These are phyloP conservation scores for Citrullus colocynthis DNA, from an alignment of 306 rosid genomes.

Conservation along the genomic window DNA sequence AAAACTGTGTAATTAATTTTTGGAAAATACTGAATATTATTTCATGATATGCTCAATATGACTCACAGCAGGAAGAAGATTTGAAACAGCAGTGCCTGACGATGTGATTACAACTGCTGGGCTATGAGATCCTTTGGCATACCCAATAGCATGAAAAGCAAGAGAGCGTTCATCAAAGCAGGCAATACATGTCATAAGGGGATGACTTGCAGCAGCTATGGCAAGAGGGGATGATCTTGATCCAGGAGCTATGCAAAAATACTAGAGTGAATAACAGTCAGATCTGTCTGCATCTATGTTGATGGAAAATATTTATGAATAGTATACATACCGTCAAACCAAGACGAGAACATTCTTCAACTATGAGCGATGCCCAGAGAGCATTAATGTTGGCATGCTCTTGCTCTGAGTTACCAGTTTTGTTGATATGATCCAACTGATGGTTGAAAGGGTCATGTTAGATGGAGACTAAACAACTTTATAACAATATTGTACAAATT, in stretches of 20 bases:
- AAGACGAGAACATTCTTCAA: slow-evolving; percentile 93
- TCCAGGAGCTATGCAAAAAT: slow-evolving; percentile 96
- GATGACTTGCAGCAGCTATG: slow-evolving; percentile 87
- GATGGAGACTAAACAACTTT: background rate
- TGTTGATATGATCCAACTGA: slow-evolving; percentile 55
- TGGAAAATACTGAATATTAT: background rate
- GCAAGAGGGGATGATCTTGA: slow-evolving; percentile 98
- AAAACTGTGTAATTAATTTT: background rate
- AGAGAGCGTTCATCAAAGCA: slow-evolving; percentile 95
- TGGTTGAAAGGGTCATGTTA: slow-evolving; percentile 28
- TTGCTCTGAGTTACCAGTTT: slow-evolving; percentile 25
- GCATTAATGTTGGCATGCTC: slow-evolving; percentile 68
- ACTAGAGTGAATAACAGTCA: slow-evolving; percentile 51
- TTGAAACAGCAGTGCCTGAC: slow-evolving; percentile 97
- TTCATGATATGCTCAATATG: background rate
- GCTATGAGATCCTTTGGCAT: slow-evolving; percentile 76
- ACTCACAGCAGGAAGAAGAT: slow-evolving; percentile 97
- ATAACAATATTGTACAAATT: background rate
- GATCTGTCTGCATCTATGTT: slow-evolving; percentile 13
- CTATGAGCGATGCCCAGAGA: slow-evolving; percentile 83
- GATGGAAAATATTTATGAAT: slow-evolving; percentile 6
- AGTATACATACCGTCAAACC: slow-evolving; percentile 73
- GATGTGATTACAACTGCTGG: slow-evolving; percentile 92
- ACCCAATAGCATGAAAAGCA: slow-evolving; percentile 95
- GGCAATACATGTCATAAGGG: slow-evolving; percentile 52